Conservation (phyloP, 2,329 filamentous ascomycete genomes). For the Clarireedia sp. region DNA sequence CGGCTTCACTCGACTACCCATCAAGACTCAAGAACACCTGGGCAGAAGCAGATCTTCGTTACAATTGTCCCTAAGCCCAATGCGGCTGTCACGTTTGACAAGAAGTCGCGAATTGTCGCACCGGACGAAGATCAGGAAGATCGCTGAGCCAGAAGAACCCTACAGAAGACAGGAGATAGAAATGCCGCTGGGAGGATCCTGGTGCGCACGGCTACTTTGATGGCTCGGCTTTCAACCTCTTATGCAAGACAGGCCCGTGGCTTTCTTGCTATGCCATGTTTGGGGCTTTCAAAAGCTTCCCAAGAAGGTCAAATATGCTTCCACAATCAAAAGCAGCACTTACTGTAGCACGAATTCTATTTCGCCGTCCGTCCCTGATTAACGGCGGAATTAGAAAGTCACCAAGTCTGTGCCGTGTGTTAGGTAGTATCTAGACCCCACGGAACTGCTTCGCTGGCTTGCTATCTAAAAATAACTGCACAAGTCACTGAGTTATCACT, state of each 20-base stretch:
- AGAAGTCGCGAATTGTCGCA: not conserved
- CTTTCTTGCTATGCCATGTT: not conserved
- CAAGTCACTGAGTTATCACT: not conserved
- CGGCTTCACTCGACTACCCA: not conserved
- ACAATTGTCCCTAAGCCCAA: not conserved
- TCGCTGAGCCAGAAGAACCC: not conserved
- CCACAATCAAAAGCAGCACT: not conserved
- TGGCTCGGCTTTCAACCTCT: not conserved
- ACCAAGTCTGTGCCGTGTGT: not conserved
- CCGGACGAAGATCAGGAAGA: not conserved
- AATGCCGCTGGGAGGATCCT: not conserved
- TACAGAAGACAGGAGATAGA: not conserved
- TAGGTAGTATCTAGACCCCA: not conserved
- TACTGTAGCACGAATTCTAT: not conserved
- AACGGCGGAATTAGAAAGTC: not conserved
- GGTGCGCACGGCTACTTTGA: conserved; percentile 1
- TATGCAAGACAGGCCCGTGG: conserved; percentile 3
- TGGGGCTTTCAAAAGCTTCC: not conserved
- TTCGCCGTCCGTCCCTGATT: not conserved
- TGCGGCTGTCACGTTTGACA: not conserved
- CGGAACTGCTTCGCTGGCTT: not conserved
- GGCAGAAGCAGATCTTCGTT: not conserved
- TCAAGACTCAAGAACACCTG: not conserved
- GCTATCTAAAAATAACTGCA: conserved; percentile 1
- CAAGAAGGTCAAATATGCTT: not conserved